Evolutionary conservation across 768 basidiomycete species (phyloP).

Genomic region (Fistulinella prunicolor): DNA sequence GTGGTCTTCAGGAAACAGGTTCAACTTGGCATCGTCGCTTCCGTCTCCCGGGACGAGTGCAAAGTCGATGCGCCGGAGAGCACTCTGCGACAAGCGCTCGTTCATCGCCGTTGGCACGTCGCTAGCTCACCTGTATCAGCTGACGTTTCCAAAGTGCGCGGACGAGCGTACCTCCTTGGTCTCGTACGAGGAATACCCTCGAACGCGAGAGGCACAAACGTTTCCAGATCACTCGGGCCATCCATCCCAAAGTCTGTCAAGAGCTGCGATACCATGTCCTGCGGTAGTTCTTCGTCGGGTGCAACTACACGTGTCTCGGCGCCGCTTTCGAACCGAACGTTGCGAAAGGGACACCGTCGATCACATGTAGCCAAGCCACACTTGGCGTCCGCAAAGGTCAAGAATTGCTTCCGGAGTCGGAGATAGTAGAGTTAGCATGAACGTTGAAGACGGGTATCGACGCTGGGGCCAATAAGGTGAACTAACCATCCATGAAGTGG

Average conservation of each 20-base stretch:
- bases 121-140: too few species aligned
- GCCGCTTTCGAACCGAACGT: constrained; percentile 15
- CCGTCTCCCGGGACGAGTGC: constrained; percentile 8
- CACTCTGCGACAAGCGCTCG: too few species aligned
- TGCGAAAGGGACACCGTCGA: constrained; percentile 14
- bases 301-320: not conserved
- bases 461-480: too few species aligned
- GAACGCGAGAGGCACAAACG: constrained; percentile 15
- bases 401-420: too few species aligned
- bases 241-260: constrained; percentile 4
- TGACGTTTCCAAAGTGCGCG: not conserved
- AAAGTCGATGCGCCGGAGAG: constrained; percentile 17
- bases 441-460: too few species aligned
- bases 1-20: too few species aligned
- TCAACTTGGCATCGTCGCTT: not conserved
- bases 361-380: too few species aligned
- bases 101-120: too few species aligned
- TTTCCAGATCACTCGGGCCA: not conserved
- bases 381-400: too few species aligned
- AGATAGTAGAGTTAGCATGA: too few species aligned
- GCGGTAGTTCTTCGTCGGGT: constrained; percentile 10
- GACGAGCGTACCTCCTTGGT: constrained; percentile 14
- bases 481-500: constrained; percentile 27
- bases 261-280: constrained; percentile 7
- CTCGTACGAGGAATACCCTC: constrained; percentile 14